Percentiles rank a stretch among this genome's conserved stretches.
These are phyloP conservation scores for Oryza longistaminata DNA, from an alignment of 176 grass and related monocot species.

Conservation along the genomic window DNA sequence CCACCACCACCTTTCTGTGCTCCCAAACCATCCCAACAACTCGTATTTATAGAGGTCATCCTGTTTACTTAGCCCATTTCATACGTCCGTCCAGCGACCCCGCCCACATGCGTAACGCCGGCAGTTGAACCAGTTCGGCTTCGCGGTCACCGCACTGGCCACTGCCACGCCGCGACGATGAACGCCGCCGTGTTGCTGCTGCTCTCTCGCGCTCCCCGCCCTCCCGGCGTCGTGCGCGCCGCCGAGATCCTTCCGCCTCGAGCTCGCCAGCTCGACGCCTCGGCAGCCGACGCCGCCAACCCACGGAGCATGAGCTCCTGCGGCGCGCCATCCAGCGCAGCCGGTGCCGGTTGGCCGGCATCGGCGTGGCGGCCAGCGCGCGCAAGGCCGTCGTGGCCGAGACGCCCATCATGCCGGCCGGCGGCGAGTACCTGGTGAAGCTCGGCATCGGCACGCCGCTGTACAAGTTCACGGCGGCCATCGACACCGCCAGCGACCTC, in stretches of 20 bases:
- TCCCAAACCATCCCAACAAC: not conserved
- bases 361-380: not conserved
- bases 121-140: not conserved
- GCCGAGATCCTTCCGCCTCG: constrained; percentile 37
- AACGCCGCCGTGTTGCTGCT: constrained; percentile 18
- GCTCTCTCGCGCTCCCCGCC: constrained; percentile 35
- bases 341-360: constrained; percentile 26
- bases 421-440: constrained; percentile 61
- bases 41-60: not conserved
- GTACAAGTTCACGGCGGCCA: constrained; percentile 32
- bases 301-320: constrained; percentile 44
- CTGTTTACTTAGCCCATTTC: constrained; percentile 28
- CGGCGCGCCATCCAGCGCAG: constrained; percentile 51
- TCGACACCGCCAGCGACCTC: constrained; percentile 67
- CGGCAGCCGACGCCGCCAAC: not conserved
- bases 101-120: not conserved
- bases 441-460: constrained; percentile 56
- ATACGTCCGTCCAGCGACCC: not conserved
- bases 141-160: not conserved
- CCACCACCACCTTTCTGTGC: constrained; percentile 40
- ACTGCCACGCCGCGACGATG: constrained; percentile 32
- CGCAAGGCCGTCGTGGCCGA: constrained; percentile 20
- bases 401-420: constrained; percentile 26
- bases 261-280: constrained; percentile 41
- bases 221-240: constrained; percentile 19